Evolutionary conservation across 208 protist species (phyloP), one percentile per base, ranked within the genome.

Genomic region (Wallacemonas collosoma): DNA sequence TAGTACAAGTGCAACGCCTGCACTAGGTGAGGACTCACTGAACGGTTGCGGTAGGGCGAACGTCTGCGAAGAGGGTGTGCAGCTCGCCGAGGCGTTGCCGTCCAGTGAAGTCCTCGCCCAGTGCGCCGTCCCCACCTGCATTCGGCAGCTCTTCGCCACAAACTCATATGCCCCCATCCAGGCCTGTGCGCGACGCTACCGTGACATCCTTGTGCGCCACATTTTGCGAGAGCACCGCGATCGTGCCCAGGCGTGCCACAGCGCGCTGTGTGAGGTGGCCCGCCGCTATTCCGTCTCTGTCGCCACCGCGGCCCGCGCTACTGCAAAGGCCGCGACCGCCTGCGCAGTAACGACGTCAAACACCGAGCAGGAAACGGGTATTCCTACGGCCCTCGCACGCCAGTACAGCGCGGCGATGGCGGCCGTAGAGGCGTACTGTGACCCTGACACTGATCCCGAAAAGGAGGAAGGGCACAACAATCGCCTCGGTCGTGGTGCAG

Each of bases 121-220:
- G 60, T 65, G 60, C 43, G 60, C 60, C 43, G 54, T 91, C 43
- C 86, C 86, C 9, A 54, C 81, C 2, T 55, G 69, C 38, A 73
- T 91, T 2, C 75, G 82, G 1, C 82, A 77, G 71, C 62, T 91
- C n/a, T 76, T 91, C 38, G 77, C 78, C 2, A 81, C 79, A 2
- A 68, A 66, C 11, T 83, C 79, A 3, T 91, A 82, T 51, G 78
- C 86, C 0, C 83, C 86, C 7, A 81, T 91, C 38, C 78, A 41
- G 26, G 60, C 60, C 12, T 65, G 60, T 2, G 60, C 43, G 11
- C 44, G 60, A 12, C 60, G 12, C 3, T 65, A 36, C 43, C 60
- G 60, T 15, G 60, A 65, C 41, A 48, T 11, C n/a, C 15, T 65
- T 15, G 60, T 65, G 5, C 60, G 43, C 60, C 40, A 65, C 8